Evolutionary conservation across 2,329 filamentous ascomycete species (phyloP), one percentile per base, ranked within the genome.

Genomic region (Diplodia scrobiculata): DNA sequence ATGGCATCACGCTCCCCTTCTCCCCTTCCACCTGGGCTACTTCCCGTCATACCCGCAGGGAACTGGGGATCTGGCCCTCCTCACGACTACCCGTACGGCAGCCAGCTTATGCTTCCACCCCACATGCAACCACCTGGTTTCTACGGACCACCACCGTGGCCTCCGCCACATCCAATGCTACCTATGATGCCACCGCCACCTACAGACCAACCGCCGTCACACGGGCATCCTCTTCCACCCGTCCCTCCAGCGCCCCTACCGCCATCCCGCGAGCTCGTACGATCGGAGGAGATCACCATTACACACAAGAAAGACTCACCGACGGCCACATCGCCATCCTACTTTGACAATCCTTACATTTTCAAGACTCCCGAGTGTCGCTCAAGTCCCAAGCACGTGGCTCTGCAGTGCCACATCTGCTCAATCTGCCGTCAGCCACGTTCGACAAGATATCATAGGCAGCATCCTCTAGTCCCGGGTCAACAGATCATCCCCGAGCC

Each of bases 381-480:
- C 5, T 45, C 53, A 9, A 34, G 11, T 11, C 54, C 45, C 32
- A 54, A 51, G 21, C 17, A 54, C 5, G 65, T 41, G 27, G 48
- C 50, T 10, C n/a, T 62, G 17, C 45, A 54, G 10, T 77, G 73
- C 62, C 76, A 78, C 68, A 74, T 72, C 7, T 78, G 76, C 67
- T 74, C 71, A 32, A 67, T 73, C 19, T 78, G 76, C 52, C 72
- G 73, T 11, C 67, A 69, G 17, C 71, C 75, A 69, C 73, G 76
- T 14, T 78, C 76, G 25, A 68, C 69, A 47, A 70, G 72, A 55
- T 78, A 72, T 48, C 76, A 78, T 66, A 73, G 74, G 38, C 68
- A 72, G 5, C 70, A 78, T 66, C 76, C 76, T 3, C 71, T 77
- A n/a, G 59, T 76, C 17, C 76, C 75, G 36, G 73, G 73, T 11